A percentile compares a stretch with the other conserved stretches of the same genome.
Conservation (phyloP, 352 stramenopile genomes). For the Globisporangium alternatum region DNA sequence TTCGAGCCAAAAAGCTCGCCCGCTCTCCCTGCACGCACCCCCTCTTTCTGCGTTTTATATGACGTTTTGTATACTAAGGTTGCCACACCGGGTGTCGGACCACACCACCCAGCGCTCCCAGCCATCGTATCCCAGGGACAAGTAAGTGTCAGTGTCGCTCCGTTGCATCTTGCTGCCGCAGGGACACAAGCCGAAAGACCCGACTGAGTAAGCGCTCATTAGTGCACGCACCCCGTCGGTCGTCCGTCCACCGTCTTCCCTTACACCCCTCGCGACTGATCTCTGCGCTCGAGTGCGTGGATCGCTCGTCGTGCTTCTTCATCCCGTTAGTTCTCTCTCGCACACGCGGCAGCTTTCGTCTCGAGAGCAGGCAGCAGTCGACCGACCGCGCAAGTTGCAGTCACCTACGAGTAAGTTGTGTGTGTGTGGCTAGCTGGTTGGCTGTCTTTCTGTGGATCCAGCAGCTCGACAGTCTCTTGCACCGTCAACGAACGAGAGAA, state of each 20-base stretch:
- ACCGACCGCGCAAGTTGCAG: conserved; percentile 1
- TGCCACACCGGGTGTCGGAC: conserved; percentile 14
- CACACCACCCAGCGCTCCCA: neutral
- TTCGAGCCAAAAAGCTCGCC: neutral
- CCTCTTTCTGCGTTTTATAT: conserved; percentile 7
- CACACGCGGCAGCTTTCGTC: neutral
- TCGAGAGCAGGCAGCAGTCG: neutral
- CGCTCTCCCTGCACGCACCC: neutral
- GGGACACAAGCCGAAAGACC: conserved; percentile 9
- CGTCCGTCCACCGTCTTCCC: neutral
- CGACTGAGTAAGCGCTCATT: conserved; percentile 16
- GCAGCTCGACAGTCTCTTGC: neutral
- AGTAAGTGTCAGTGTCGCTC: neutral
- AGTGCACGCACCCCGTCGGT: conserved; percentile 10
- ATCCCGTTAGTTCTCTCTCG: neutral
- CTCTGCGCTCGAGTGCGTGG: neutral
- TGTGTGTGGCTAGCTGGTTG: neutral
- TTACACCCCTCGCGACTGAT: no score
- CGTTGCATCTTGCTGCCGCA: neutral
- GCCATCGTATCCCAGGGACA: conserved; percentile 7
- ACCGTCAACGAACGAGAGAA: conserved; percentile 1
- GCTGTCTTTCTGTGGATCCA: conserved; percentile 5
- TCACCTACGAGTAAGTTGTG: neutral
- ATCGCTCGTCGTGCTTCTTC: neutral
- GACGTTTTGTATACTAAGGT: conserved; percentile 5